Evolutionary conservation across 805 yeast genomes (phyloP).

Genomic region (Yarrowia keelungensis): DNA sequence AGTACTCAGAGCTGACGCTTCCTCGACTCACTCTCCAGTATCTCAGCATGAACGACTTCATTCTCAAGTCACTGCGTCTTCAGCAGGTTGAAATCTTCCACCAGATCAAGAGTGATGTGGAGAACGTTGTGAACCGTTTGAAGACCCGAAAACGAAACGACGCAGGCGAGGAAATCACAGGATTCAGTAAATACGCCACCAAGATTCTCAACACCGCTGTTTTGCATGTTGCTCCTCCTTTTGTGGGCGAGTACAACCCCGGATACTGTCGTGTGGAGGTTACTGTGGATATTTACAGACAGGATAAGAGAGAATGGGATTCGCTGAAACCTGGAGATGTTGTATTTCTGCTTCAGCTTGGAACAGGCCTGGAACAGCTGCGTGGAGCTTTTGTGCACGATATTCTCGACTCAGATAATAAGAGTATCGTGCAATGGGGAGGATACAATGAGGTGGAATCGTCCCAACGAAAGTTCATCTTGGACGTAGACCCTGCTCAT

Average conservation of each 20-base stretch:
- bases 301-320: constrained; percentile 47
- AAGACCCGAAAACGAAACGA: constrained; percentile 39
- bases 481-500: constrained; percentile 45
- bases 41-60: constrained; percentile 47
- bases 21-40: constrained; percentile 47
- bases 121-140: constrained; percentile 42
- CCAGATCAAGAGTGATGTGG: constrained; percentile 44
- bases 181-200: constrained; percentile 38
- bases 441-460: constrained; percentile 30
- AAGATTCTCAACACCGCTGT: constrained; percentile 46
- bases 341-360: constrained; percentile 44
- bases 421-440: constrained; percentile 33
- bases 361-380: constrained; percentile 44
- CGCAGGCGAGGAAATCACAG: constrained; percentile 24
- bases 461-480: constrained; percentile 42
- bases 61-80: constrained; percentile 44
- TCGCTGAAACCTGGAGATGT: constrained; percentile 44
- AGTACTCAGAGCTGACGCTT: constrained; percentile 41
- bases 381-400: constrained; percentile 46
- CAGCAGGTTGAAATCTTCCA: constrained; percentile 43
- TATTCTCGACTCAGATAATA: constrained; percentile 44
- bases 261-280: constrained; percentile 46
- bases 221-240: constrained; percentile 44
- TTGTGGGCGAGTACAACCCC: constrained; percentile 46
- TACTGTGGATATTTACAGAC: constrained; percentile 43